Base-by-base conservation (phyloP, 169 alveolate genomes). In the Theileria luwenshuni region DNA sequence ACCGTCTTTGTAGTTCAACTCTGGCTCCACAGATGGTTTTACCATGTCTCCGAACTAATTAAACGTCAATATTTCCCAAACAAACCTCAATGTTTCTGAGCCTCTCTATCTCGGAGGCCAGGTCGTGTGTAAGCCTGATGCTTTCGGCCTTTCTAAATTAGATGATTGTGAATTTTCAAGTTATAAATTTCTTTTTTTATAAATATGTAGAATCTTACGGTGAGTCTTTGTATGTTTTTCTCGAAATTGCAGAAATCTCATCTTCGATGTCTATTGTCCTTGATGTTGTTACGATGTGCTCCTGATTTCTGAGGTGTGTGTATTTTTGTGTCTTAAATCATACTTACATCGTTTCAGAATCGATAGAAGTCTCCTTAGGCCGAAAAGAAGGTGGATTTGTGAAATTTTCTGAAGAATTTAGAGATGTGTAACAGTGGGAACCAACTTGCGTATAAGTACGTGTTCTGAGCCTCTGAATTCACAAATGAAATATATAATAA, bases 221-320 rank as follows among this genome's bases (percentile, higher is more conserved):
- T 30, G 35, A 17, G 33, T 49, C 30, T 35, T 68, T 41, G 64
- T 52, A 51, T 51, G 52, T 35, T 45, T 68, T 49, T n/a, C 51
- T 68, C 27, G 63, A 51, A 41, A 58, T 6, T n/a, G 87, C 69
- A 28, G 87, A 69, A 23, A 67, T 6, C 45, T 69, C 87, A 1
- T 69, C 74, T 8, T 32, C 33, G n/a, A 69, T 23, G 42, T 79
- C 83, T 8, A 64, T 70, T 0, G 56, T 69, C 13, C 72, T 68
- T 3, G 87, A 79, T 35, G 56, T 28, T n/a, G 77, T 64, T 12
- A 79, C 7, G 2, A 79, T 48, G 38, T 71, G 62, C 10, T 59
- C 87, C 27, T 74, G 70, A 30, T 56, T 41, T 15, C 83, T 79
- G 42, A 68, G 58, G 27, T n/a, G 7, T 30, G 2, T 23, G 32